phyloP scores from a whole-genome alignment of 441 rosid genomes.

The Oxalis stricta region DNA sequence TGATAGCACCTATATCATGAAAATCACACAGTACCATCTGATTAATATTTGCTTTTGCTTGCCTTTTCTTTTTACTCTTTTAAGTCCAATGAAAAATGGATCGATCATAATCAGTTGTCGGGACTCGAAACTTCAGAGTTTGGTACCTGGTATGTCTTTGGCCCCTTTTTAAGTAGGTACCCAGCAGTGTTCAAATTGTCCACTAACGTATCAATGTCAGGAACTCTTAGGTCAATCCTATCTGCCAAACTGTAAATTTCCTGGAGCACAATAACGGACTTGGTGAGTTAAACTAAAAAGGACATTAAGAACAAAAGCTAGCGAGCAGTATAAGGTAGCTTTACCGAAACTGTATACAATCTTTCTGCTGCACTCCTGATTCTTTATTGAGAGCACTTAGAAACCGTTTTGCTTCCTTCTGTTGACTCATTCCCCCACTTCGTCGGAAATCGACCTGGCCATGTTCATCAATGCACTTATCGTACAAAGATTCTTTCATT shows the following conservation, averaged over 20 bases:
- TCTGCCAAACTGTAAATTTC: slow-evolving; percentile 95
- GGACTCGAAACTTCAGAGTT: neutral
- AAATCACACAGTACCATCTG: slow-evolving; percentile 4
- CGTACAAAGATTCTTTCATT: slow-evolving; percentile 91
- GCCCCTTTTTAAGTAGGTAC: slow-evolving; percentile 83
- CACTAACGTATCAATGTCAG: slow-evolving; percentile 77
- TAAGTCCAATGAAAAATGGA: neutral
- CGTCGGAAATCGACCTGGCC: slow-evolving; percentile 89
- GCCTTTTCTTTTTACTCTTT: neutral
- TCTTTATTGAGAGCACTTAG: slow-evolving; percentile 85
- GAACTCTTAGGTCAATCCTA: slow-evolving; percentile 82
- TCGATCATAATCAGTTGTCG: too few species aligned
- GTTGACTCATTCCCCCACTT: slow-evolving; percentile 98
- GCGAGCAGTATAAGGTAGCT: too few species aligned
- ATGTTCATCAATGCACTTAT: slow-evolving; percentile 85
- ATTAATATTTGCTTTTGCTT: neutral
- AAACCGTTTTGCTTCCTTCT: slow-evolving; percentile 91
- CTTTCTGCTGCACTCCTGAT: slow-evolving; percentile 85
- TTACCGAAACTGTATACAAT: slow-evolving; percentile 83
- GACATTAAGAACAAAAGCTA: neutral
- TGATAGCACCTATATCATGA: slow-evolving; percentile 59
- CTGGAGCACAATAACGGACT: slow-evolving; percentile 25
- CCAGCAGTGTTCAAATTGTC: slow-evolving; percentile 89
- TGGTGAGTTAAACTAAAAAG: neutral
- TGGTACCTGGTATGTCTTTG: slow-evolving; percentile 84